phyloP scores from a whole-genome alignment of 2,329 filamentous ascomycete genomes.

The Ascocoryne sarcoides region DNA sequence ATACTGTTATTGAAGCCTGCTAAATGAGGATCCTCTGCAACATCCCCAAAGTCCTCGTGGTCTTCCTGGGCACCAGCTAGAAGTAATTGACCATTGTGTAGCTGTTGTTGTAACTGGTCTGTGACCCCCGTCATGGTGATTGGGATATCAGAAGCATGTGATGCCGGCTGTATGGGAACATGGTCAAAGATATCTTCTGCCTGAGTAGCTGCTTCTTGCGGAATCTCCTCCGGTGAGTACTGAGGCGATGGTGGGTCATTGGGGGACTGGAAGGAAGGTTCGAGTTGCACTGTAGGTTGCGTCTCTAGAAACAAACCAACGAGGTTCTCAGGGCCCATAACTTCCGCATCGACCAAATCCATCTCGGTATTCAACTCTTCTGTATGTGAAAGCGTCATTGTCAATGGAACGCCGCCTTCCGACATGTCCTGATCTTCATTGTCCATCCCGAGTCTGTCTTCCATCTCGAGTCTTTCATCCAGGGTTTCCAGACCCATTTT shows the following conservation, averaged over 20 bases:
- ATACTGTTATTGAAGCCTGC: slow-evolving; percentile 22
- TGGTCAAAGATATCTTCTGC: not conserved
- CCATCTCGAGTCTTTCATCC: slow-evolving; percentile 10
- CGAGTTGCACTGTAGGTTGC: not conserved
- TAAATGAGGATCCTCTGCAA: slow-evolving; percentile 15
- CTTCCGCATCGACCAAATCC: slow-evolving; percentile 20
- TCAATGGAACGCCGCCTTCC: slow-evolving; percentile 21
- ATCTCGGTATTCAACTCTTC: slow-evolving; percentile 17
- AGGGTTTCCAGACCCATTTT: slow-evolving; percentile 11
- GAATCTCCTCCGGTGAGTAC: not conserved
- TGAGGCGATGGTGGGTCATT: not conserved
- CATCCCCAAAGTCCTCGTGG: slow-evolving; percentile 21
- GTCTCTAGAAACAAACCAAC: slow-evolving; percentile 5
- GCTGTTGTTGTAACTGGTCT: slow-evolving; percentile 26
- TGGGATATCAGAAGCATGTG: not conserved
- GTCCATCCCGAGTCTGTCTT: slow-evolving; percentile 7
- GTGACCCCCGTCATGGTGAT: slow-evolving; percentile 23
- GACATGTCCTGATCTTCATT: slow-evolving; percentile 27
- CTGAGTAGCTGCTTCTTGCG: not conserved
- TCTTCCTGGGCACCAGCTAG: slow-evolving; percentile 25
- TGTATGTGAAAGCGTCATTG: slow-evolving; percentile 16
- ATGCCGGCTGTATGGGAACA: slow-evolving; percentile 3
- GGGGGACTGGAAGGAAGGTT: not conserved
- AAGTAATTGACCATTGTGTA: too few species aligned
- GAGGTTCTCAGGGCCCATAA: slow-evolving; percentile 19